A percentile compares a stretch with the other conserved stretches of the same genome.
Evolutionary conservation across 2,329 filamentous ascomycete genomes (phyloP).

Genomic region (Pestalotiopsis sp.): DNA sequence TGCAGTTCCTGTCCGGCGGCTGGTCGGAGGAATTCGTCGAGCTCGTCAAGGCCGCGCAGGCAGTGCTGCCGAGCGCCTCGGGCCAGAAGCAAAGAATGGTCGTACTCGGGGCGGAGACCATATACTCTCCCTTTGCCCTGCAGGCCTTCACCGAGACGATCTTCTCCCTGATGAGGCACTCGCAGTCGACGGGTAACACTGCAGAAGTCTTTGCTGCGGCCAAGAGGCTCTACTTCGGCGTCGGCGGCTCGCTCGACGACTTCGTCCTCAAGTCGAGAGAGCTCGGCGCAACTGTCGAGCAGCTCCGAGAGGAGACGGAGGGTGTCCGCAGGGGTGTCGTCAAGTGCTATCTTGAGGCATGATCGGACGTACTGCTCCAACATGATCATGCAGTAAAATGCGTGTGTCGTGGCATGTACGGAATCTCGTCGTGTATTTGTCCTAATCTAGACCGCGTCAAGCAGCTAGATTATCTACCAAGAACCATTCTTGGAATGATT

Average conservation of each 20-base stretch:
- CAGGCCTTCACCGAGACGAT: slow-evolving; percentile 70
- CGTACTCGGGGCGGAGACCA: slow-evolving; percentile 78
- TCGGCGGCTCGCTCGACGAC: slow-evolving; percentile 79
- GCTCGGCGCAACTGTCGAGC: slow-evolving; percentile 50
- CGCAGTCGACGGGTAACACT: slow-evolving; percentile 37
- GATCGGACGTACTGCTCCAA: not conserved
- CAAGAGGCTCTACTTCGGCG: slow-evolving; percentile 83
- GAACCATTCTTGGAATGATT: not conserved
- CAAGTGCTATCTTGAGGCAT: slow-evolving; percentile 41
- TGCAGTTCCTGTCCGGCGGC: slow-evolving; percentile 74
- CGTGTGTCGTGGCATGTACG: not conserved
- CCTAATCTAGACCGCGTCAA: not conserved
- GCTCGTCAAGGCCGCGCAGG: slow-evolving; percentile 44
- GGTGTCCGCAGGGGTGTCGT: slow-evolving; percentile 66
- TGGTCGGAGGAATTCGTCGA: slow-evolving; percentile 70
- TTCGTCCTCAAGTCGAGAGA: slow-evolving; percentile 59
- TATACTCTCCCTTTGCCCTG: slow-evolving; percentile 77
- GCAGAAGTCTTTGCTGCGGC: slow-evolving; percentile 71
- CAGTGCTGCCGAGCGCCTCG: slow-evolving; percentile 12
- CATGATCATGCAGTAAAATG: not conserved
- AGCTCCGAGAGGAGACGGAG: slow-evolving; percentile 60
- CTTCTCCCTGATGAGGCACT: slow-evolving; percentile 48
- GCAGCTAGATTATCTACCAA: not conserved
- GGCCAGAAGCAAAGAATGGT: slow-evolving; percentile 46
- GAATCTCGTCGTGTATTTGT: not conserved